Percentiles rank a stretch among this genome's conserved stretches.
phyloP scores from a whole-genome alignment of 805 yeast species.

The Pachysolen tannophilus region DNA sequence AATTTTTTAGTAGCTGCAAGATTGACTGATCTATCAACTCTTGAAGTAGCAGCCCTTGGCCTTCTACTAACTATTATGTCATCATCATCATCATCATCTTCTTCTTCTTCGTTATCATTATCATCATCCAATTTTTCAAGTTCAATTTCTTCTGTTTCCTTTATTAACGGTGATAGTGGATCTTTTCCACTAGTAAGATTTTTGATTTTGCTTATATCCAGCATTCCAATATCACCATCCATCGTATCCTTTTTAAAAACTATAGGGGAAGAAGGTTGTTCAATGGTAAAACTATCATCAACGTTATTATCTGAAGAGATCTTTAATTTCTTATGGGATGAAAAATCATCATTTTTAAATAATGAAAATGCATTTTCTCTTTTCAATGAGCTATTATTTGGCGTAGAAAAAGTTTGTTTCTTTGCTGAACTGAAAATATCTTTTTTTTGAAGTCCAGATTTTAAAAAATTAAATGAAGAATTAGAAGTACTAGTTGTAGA shows the following conservation, averaged over 20 bases:
- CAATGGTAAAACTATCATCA: constrained; percentile 8
- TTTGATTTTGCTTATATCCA: too few species aligned
- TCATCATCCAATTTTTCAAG: constrained; percentile 9
- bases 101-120: constrained; percentile 25
- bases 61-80: constrained; percentile 47
- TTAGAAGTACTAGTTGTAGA: constrained; percentile 13
- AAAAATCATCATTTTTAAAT: constrained; percentile 15
- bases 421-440: constrained; percentile 22
- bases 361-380: constrained; percentile 9
- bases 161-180: too few species aligned
- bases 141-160: constrained; percentile 1
- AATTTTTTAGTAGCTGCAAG: constrained; percentile 23
- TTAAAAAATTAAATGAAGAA: constrained; percentile 13
- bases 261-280: constrained; percentile 7
- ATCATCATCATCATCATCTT: constrained; percentile 46
- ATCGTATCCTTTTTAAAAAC: not conserved
- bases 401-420: constrained; percentile 9
- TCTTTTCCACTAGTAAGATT: not conserved
- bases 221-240: too few species aligned
- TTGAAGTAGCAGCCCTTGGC: constrained; percentile 36
- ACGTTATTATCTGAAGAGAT: constrained; percentile 16
- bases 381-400: not conserved
- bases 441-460: constrained; percentile 15
- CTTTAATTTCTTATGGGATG: constrained; percentile 15
- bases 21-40: constrained; percentile 33